A percentile compares a stretch with the other conserved stretches of the same genome.
These are phyloP conservation scores for Neofusicoccum parvum DNA, from an alignment of 2,329 filamentous ascomycete species.

Conservation along the genomic window DNA sequence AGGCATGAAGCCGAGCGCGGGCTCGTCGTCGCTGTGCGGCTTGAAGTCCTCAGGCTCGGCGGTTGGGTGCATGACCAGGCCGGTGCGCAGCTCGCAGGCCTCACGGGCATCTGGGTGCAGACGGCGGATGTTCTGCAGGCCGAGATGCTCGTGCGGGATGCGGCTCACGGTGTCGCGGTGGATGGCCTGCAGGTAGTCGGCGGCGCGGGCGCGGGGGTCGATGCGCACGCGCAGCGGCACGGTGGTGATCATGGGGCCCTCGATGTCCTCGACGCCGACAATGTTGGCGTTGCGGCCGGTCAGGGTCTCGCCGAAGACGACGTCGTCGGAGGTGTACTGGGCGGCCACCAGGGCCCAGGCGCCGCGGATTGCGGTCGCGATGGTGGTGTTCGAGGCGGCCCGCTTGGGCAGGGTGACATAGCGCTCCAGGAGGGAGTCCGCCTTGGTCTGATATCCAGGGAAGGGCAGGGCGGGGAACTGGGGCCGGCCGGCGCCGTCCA, in stretches of 20 bases:
- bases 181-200: slow-evolving; percentile 58
- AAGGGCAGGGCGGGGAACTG: slow-evolving; percentile 35
- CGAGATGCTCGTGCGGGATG: slow-evolving; percentile 42
- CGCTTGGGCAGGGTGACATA: slow-evolving; percentile 37
- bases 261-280: slow-evolving; percentile 36
- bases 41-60: too few species aligned
- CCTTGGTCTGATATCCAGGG: too few species aligned
- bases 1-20: slow-evolving; percentile 58
- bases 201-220: slow-evolving; percentile 40
- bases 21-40: slow-evolving; percentile 29
- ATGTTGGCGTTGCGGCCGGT: slow-evolving; percentile 39
- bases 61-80: slow-evolving; percentile 40
- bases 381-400: slow-evolving; percentile 1
- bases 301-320: slow-evolving; percentile 39
- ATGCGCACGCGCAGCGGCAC: slow-evolving; percentile 42
- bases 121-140: slow-evolving; percentile 40
- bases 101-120: slow-evolving; percentile 43
- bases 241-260: slow-evolving; percentile 43
- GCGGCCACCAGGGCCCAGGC: slow-evolving; percentile 36
- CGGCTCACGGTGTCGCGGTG: slow-evolving; percentile 59
- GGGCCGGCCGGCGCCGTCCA: slow-evolving; percentile 39
- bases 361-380: slow-evolving; percentile 34
- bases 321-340: slow-evolving; percentile 32
- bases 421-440: slow-evolving; percentile 18
- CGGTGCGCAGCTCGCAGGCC: slow-evolving; percentile 38